Evolutionary conservation across 306 rosid species (phyloP).

Genomic region (Betula pendula): DNA sequence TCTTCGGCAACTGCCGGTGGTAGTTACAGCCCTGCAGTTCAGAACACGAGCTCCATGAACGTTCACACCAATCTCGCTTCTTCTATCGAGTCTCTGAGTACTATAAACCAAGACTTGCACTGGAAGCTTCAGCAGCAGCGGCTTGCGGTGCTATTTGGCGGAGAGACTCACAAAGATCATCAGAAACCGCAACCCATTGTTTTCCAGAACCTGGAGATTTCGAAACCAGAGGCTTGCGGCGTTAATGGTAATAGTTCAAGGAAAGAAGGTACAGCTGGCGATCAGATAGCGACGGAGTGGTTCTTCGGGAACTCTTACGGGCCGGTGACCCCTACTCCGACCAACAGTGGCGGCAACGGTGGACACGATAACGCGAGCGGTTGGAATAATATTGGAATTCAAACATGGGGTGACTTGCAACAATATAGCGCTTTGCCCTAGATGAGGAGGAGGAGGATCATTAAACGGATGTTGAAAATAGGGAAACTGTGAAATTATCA

Average conservation of each 20-base stretch:
- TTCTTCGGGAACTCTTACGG: slow-evolving; percentile 73
- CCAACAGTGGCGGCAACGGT: slow-evolving; percentile 40
- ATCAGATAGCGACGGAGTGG: slow-evolving; percentile 65
- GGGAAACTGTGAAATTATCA: slow-evolving; percentile 28
- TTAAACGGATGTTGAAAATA: slow-evolving; percentile 21
- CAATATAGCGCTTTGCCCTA: slow-evolving; percentile 82
- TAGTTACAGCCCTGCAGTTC: slow-evolving; percentile 26
- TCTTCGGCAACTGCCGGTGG: slow-evolving; percentile 31
- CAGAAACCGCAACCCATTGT: slow-evolving; percentile 55
- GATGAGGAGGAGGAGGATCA: too few relatives aligned
- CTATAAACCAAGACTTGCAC: slow-evolving; percentile 93
- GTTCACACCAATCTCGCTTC: slow-evolving; percentile 56
- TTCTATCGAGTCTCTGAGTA: slow-evolving; percentile 85
- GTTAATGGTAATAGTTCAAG: slow-evolving; percentile 38
- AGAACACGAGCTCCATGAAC: slow-evolving; percentile 53
- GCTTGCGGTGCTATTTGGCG: slow-evolving; percentile 63
- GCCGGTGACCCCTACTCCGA: slow-evolving; percentile 51
- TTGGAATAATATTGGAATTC: slow-evolving; percentile 55
- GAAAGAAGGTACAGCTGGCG: slow-evolving; percentile 43
- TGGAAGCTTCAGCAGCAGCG: slow-evolving; percentile 92
- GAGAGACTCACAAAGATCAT: slow-evolving; percentile 31
- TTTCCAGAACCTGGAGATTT: slow-evolving; percentile 59
- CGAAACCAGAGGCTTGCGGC: slow-evolving; percentile 31
- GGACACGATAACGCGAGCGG: slow-evolving; percentile 42
- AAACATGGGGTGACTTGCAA: slow-evolving; percentile 76